phyloP scores from a whole-genome alignment of 1,139 yeast genomes.

The Pichia sp. region DNA sequence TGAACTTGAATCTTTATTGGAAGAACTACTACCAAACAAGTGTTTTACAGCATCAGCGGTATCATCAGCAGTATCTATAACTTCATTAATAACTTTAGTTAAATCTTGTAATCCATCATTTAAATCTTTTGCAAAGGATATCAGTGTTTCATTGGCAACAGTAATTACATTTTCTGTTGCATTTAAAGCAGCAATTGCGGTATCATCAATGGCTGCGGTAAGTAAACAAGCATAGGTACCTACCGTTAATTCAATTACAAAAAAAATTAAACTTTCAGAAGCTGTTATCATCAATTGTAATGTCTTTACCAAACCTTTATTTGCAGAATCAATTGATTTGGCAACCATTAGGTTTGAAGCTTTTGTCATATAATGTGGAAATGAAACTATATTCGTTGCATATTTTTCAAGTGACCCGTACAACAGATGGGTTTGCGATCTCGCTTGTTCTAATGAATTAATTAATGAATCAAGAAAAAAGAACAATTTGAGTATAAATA shows the following conservation, averaged over 20 bases:
- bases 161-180: slow-evolving; percentile 58
- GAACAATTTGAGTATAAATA: slow-evolving; percentile 45
- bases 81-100: slow-evolving; percentile 46
- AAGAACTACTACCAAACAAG: slow-evolving; percentile 46
- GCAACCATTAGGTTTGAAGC: slow-evolving; percentile 49
- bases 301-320: slow-evolving; percentile 38
- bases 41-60: slow-evolving; percentile 41
- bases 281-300: slow-evolving; percentile 45
- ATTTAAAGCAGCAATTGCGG: slow-evolving; percentile 67
- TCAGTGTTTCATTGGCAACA: slow-evolving; percentile 56
- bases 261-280: slow-evolving; percentile 53
- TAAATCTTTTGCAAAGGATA: slow-evolving; percentile 48
- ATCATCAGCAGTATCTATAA: slow-evolving; percentile 34
- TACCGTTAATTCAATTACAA: slow-evolving; percentile 62
- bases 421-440: slow-evolving; percentile 32
- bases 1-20: slow-evolving; percentile 25
- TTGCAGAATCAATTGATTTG: slow-evolving; percentile 40
- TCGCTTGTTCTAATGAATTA: slow-evolving; percentile 34
- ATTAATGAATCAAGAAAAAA: slow-evolving; percentile 43
- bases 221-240: slow-evolving; percentile 86
- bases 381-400: slow-evolving; percentile 37
- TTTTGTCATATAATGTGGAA: slow-evolving; percentile 53
- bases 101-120: slow-evolving; percentile 56
- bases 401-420: slow-evolving; percentile 45
- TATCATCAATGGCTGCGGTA: slow-evolving; percentile 65